These are phyloP conservation scores for Paraconiothyrium brasiliense DNA, from an alignment of 2,329 filamentous ascomycete species.

Conservation along the genomic window DNA sequence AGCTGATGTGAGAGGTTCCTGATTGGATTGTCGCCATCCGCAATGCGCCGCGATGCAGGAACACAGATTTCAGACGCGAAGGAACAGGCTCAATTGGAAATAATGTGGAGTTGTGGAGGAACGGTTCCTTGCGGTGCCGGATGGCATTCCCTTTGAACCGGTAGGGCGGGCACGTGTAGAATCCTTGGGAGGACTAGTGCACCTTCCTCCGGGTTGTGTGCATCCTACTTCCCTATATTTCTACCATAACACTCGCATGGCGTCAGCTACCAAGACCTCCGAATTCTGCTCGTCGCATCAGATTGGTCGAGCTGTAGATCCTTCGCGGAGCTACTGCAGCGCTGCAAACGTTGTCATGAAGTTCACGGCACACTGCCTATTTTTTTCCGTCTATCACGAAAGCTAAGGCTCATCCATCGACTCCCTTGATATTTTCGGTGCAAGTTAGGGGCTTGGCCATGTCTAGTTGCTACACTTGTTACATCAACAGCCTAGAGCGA, in stretches of 20 bases:
- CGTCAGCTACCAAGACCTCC: conserved; percentile 8
- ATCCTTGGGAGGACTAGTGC: conserved; percentile 9
- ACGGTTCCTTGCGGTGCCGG: conserved; percentile 9
- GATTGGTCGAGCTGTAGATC: conserved; percentile 6
- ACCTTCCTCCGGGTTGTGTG: background rate
- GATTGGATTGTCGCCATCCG: conserved; percentile 8
- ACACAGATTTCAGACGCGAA: conserved; percentile 17
- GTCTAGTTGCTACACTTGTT: background rate
- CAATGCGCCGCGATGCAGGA: conserved; percentile 9
- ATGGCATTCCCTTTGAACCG: conserved; percentile 11
- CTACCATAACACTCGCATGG: conserved; percentile 12
- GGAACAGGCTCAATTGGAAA: conserved; percentile 9
- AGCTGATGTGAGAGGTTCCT: conserved; percentile 27
- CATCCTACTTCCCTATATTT: conserved; percentile 6
- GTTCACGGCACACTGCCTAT: conserved; percentile 3
- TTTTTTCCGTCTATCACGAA: conserved; percentile 5
- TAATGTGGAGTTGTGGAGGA: conserved; percentile 15
- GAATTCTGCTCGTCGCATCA: background rate
- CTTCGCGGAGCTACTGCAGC: conserved; percentile 7
- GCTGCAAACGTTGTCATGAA: background rate
- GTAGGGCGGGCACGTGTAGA: background rate
- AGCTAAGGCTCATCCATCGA: background rate
- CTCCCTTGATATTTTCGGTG: background rate
- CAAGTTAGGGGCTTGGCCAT: background rate
- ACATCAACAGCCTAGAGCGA: background rate